Evolutionary conservation across 805 yeast genomes (phyloP).

Genomic region (Ogataea trehaloabstinens): DNA sequence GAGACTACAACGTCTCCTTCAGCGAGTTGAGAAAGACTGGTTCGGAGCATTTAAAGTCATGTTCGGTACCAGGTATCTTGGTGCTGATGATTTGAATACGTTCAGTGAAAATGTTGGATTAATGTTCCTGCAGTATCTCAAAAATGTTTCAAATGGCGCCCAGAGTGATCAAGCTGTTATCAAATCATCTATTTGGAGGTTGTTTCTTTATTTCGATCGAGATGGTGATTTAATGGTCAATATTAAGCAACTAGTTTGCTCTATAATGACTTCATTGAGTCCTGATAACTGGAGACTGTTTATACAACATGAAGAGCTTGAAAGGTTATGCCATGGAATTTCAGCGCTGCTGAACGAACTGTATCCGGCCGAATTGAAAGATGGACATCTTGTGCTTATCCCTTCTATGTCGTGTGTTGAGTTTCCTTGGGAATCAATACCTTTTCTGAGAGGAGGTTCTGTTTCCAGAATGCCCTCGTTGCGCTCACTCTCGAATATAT

Average conservation of each 20-base stretch:
- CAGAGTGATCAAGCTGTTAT: neutral
- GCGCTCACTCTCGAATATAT: constrained; percentile 38
- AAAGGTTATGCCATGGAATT: constrained; percentile 49
- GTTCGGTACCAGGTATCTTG: constrained; percentile 40
- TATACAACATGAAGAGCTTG: constrained; percentile 43
- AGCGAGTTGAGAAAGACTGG: constrained; percentile 62
- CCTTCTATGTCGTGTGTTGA: constrained; percentile 62
- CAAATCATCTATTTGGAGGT: neutral
- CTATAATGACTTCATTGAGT: neutral
- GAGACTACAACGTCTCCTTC: constrained; percentile 50
- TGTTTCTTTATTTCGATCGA: neutral
- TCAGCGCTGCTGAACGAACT: constrained; percentile 15
- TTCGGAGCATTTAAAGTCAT: constrained; percentile 74
- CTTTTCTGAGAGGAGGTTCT: constrained; percentile 50
- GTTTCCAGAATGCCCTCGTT: constrained; percentile 77
- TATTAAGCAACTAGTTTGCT: neutral
- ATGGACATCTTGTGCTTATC: constrained; percentile 62
- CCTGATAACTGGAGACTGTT: neutral
- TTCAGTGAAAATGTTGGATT: constrained; percentile 39
- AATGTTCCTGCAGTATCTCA: constrained; percentile 41
- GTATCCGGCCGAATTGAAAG: neutral
- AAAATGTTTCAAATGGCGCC: neutral
- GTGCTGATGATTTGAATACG: constrained; percentile 22
- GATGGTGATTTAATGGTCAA: neutral
- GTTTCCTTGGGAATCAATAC: constrained; percentile 90